Conservation (phyloP, 371 early-diverging fungal species). For the Antonospora locustae region DNA sequence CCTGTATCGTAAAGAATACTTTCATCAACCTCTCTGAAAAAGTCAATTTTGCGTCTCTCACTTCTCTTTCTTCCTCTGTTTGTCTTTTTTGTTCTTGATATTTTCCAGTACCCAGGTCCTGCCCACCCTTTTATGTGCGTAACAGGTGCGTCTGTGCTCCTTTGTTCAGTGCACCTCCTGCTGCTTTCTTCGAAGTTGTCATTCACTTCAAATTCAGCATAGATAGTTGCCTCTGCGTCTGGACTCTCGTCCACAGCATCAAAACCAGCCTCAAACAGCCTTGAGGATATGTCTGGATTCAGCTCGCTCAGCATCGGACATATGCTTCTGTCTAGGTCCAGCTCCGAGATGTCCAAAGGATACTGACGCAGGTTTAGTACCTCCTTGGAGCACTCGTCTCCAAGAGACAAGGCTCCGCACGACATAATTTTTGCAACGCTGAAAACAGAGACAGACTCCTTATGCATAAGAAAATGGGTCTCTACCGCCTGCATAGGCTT, state of each 20-base stretch:
- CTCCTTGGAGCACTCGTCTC: neutral
- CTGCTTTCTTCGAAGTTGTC: neutral
- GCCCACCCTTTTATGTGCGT: slow-evolving; percentile 54
- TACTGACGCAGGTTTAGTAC: neutral
- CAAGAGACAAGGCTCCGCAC: too few relatives aligned
- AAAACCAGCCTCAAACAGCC: neutral
- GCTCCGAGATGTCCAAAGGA: neutral
- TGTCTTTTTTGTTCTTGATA: slow-evolving; percentile 19
- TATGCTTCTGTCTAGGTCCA: neutral
- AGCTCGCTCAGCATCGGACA: too few relatives aligned
- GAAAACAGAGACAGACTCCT: too few relatives aligned
- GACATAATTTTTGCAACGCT: too few relatives aligned
- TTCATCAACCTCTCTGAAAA: slow-evolving; percentile 16
- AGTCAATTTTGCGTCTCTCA: slow-evolving; percentile 42
- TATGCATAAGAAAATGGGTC: too few relatives aligned
- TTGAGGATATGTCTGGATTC: too few relatives aligned
- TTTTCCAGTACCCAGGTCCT: slow-evolving; percentile 51
- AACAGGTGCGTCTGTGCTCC: slow-evolving; percentile 26
- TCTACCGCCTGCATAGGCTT: too few relatives aligned
- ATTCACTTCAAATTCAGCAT: neutral
- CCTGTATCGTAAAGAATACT: slow-evolving; percentile 32
- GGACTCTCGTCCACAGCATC: slow-evolving; percentile 1
- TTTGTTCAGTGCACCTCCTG: slow-evolving; percentile 1
- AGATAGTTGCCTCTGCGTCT: neutral
- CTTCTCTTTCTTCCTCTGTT: slow-evolving; percentile 20